phyloP scores from a whole-genome alignment of 2,329 filamentous ascomycete genomes.

The Elsinoe batatas region DNA sequence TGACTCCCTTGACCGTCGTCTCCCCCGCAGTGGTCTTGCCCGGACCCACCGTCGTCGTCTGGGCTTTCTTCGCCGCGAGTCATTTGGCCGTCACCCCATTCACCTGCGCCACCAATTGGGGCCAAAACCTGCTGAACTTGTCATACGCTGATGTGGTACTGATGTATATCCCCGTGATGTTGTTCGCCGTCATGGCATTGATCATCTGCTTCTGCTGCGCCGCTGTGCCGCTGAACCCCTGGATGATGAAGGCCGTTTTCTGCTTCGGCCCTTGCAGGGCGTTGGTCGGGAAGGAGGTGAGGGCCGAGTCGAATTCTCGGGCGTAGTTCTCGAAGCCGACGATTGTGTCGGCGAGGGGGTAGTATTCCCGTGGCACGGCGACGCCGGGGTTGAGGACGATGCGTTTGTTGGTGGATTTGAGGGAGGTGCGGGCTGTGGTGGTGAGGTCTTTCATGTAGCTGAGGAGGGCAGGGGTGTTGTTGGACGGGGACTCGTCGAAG shows the following conservation, averaged over 20 bases:
- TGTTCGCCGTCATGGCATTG: background rate
- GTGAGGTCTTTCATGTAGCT: constrained; percentile 14
- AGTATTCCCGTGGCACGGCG: background rate
- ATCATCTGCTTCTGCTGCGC: constrained; percentile 2
- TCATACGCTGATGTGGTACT: background rate
- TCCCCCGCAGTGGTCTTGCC: background rate
- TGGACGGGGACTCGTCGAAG: constrained; percentile 20
- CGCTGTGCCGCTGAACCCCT: background rate
- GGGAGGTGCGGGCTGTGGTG: background rate
- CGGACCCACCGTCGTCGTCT: background rate
- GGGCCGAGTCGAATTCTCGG: background rate
- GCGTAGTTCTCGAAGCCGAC: constrained; percentile 12
- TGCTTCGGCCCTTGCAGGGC: background rate
- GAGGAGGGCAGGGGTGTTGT: constrained; percentile 11
- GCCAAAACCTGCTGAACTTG: constrained; percentile 9
- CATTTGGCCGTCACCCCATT: background rate
- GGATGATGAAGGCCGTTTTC: background rate
- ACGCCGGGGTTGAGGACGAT: constrained; percentile 15
- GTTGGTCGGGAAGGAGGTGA: background rate
- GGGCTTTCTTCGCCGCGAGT: background rate
- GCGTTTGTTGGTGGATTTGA: constrained; percentile 8
- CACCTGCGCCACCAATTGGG: constrained; percentile 4
- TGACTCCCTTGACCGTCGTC: background rate
- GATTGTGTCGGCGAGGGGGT: constrained; percentile 1
- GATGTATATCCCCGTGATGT: constrained; percentile 11